These are phyloP conservation scores for Ganoderma leucocontextum DNA, from an alignment of 1,284 basidiomycete species.

Conservation along the genomic window DNA sequence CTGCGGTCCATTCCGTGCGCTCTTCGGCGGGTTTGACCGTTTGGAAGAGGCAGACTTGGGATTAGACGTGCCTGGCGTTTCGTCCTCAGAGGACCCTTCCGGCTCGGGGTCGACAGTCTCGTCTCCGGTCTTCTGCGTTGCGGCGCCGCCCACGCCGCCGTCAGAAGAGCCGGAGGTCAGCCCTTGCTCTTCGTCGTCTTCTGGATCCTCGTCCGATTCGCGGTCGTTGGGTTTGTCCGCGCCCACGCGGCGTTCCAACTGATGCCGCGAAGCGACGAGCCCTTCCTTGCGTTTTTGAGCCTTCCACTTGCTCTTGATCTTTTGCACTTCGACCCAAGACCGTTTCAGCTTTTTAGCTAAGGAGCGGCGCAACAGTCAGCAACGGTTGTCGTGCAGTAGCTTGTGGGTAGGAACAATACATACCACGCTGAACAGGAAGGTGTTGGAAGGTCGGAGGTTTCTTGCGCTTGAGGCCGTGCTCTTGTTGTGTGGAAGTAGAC, in stretches of 20 bases:
- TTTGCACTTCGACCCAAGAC: constrained; percentile 75
- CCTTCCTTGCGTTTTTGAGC: constrained; percentile 75
- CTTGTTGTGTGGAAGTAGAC: constrained; percentile 13
- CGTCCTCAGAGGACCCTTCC: constrained; percentile 26
- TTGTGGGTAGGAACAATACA: constrained; percentile 25
- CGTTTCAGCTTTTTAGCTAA: constrained; percentile 78
- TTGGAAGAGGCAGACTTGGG: constrained; percentile 7
- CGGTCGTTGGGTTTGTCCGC: constrained; percentile 24
- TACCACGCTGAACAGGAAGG: constrained; percentile 69
- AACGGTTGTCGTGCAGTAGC: constrained; percentile 3
- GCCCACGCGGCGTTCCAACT: constrained; percentile 27
- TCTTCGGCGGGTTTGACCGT: constrained; percentile 15
- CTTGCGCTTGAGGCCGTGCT: constrained; percentile 54
- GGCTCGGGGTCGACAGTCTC: constrained; percentile 10
- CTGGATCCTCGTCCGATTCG: constrained; percentile 20
- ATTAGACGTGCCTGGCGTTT: neutral
- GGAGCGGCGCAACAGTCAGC: constrained; percentile 15
- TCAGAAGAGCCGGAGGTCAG: constrained; percentile 16
- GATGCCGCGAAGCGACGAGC: constrained; percentile 36
- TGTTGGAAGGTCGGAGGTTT: constrained; percentile 77
- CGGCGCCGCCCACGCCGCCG: constrained; percentile 9
- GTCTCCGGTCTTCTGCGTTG: constrained; percentile 33
- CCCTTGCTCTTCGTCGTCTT: constrained; percentile 10
- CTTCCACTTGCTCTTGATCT: constrained; percentile 81
- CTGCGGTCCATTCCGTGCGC: neutral